Evolutionary conservation across 495 filamentous ascomycete genomes (phyloP).

Genomic region (Xanthoparmelia taractica): DNA sequence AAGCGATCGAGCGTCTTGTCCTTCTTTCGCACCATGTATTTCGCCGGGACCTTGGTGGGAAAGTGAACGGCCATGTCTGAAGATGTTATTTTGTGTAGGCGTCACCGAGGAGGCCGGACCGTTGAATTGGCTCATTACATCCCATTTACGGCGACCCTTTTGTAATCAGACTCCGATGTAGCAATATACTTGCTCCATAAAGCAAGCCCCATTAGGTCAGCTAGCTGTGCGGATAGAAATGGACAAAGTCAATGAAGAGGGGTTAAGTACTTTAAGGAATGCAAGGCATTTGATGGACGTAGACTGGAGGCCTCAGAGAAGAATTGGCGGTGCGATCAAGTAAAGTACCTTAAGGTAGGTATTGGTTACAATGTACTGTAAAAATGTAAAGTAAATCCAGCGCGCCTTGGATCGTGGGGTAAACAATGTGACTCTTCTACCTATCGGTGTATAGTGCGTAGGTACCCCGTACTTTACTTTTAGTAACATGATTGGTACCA

Average conservation of each 20-base stretch:
- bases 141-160: conserved; percentile 8
- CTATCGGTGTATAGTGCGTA: too few species aligned
- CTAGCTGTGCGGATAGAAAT: background rate
- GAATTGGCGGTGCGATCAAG: background rate
- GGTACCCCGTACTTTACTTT: too few species aligned
- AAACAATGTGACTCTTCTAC: too few species aligned
- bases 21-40: conserved; percentile 43
- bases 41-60: conserved; percentile 39
- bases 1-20: conserved; percentile 43
- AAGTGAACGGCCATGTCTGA: conserved; percentile 48
- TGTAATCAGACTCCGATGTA: conserved; percentile 1
- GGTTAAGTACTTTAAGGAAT: background rate
- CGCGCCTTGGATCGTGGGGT: too few species aligned
- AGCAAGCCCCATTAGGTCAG: conserved; percentile 12
- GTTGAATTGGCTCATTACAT: conserved; percentile 41
- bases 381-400: too few species aligned
- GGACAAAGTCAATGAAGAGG: background rate
- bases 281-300: background rate
- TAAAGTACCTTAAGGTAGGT: too few species aligned
- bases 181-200: background rate
- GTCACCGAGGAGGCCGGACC: conserved; percentile 58
- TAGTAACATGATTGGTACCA: too few species aligned
- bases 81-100: conserved; percentile 59
- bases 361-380: too few species aligned
- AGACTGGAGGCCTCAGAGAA: background rate